phyloP scores from a whole-genome alignment of 176 grass and related monocot genomes.

The Eremochloa ophiuroides region DNA sequence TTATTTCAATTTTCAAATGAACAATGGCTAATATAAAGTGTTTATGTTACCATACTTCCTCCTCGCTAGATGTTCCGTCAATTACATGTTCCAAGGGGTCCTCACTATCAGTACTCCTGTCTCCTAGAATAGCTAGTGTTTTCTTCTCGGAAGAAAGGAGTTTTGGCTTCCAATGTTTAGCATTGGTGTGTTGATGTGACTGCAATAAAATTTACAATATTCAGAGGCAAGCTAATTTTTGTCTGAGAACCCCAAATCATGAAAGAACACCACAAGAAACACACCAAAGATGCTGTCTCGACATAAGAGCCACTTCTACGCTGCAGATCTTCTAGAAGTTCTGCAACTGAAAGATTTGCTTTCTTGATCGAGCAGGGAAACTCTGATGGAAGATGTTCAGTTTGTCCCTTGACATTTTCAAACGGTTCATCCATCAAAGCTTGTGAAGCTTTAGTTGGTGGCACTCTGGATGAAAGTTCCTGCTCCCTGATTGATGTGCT shows the following conservation, averaged over 20 bases:
- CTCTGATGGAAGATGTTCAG: conserved; percentile 37
- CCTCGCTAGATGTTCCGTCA: conserved; percentile 66
- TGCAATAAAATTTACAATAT: conserved; percentile 26
- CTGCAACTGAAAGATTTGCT: conserved; percentile 65
- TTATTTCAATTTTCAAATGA: not conserved
- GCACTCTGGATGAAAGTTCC: conserved; percentile 25
- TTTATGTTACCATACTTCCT: conserved; percentile 55
- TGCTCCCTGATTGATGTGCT: not conserved
- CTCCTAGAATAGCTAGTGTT: conserved; percentile 40
- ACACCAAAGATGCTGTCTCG: conserved; percentile 41
- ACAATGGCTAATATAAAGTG: not conserved
- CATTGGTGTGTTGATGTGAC: conserved; percentile 20
- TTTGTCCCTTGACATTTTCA: conserved; percentile 43
- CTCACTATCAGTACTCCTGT: conserved; percentile 61
- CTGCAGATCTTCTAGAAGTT: conserved; percentile 80
- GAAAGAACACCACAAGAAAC: conserved; percentile 32
- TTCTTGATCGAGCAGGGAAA: conserved; percentile 30
- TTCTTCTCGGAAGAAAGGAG: conserved; percentile 34
- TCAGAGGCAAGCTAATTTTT: conserved; percentile 18
- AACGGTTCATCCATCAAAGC: conserved; percentile 36
- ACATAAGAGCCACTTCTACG: conserved; percentile 48
- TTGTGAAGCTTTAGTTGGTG: conserved; percentile 23
- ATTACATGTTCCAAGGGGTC: conserved; percentile 54
- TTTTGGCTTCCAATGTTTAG: conserved; percentile 37
- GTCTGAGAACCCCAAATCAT: conserved; percentile 16